Evolutionary conservation across 2,329 filamentous ascomycete genomes (phyloP).

Genomic region (Aaosphaeria pasadenensis): DNA sequence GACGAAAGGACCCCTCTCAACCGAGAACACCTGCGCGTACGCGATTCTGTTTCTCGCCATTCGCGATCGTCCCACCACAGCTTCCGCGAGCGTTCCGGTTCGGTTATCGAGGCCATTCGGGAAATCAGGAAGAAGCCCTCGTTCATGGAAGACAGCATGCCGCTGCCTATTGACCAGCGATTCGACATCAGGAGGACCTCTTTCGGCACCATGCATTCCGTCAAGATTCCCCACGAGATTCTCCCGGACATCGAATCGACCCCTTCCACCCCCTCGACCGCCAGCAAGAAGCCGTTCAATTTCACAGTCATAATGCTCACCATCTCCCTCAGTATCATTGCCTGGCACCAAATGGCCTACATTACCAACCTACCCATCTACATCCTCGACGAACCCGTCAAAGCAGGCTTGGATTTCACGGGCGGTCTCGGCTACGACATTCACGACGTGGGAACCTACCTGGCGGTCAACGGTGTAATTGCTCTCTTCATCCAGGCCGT

Average conservation of each 20-base stretch:
- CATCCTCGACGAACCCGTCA: slow-evolving; percentile 67
- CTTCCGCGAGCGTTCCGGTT: slow-evolving; percentile 18
- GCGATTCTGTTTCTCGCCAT: slow-evolving; percentile 24
- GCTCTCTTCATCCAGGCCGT: slow-evolving; percentile 72
- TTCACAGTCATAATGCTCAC: slow-evolving; percentile 71
- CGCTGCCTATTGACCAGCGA: slow-evolving; percentile 26
- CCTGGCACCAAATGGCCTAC: slow-evolving; percentile 86
- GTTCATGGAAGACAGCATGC: slow-evolving; percentile 36
- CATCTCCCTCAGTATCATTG: slow-evolving; percentile 80
- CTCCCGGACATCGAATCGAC: not conserved
- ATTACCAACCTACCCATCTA: slow-evolving; percentile 90
- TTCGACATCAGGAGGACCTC: slow-evolving; percentile 36
- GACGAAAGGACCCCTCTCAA: slow-evolving; percentile 64
- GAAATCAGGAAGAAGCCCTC: slow-evolving; percentile 34
- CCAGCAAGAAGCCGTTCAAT: slow-evolving; percentile 49
- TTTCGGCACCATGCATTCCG: slow-evolving; percentile 37
- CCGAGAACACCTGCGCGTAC: slow-evolving; percentile 17
- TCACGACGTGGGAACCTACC: slow-evolving; percentile 64
- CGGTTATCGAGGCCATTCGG: slow-evolving; percentile 27
- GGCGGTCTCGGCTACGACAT: slow-evolving; percentile 66
- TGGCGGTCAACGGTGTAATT: slow-evolving; percentile 68
- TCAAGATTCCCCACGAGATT: slow-evolving; percentile 23
- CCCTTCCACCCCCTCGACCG: not conserved
- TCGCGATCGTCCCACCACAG: slow-evolving; percentile 5
- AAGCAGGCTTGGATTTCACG: slow-evolving; percentile 33